Conservation (phyloP, 2,329 filamentous ascomycete species). For the Erysiphe pulchra region DNA sequence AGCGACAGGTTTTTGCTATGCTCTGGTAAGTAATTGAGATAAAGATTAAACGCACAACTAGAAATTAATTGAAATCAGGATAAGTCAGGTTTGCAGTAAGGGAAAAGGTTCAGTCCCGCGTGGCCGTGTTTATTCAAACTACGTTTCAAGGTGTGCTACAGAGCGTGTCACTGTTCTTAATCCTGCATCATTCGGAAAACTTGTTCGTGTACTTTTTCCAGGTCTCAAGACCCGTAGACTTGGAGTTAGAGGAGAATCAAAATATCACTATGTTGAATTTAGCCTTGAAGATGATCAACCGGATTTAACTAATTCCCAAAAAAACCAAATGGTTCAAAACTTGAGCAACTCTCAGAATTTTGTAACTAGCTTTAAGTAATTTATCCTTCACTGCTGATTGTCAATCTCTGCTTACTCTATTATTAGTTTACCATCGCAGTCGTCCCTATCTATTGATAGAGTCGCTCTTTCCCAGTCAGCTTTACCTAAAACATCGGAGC, state of each 20-base stretch:
- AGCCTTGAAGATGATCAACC: conserved; percentile 27
- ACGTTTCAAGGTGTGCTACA: conserved; percentile 75
- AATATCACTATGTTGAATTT: conserved; percentile 79
- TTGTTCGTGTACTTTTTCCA: conserved; percentile 87
- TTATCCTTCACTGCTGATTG: conserved; percentile 1
- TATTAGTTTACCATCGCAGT: conserved; percentile 9
- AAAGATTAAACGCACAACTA: neutral
- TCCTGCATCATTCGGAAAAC: conserved; percentile 89
- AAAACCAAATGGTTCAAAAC: conserved; percentile 21
- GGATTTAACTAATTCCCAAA: conserved; percentile 16
- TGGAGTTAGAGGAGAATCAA: conserved; percentile 86
- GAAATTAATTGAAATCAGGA: conserved; percentile 22
- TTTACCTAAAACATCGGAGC: conserved; percentile 13
- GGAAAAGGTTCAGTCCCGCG: conserved; percentile 72
- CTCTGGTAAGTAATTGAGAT: conserved; percentile 35
- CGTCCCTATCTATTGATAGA: conserved; percentile 13
- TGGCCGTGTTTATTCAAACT: conserved; percentile 84
- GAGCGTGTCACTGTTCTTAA: conserved; percentile 89
- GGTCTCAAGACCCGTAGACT: conserved; percentile 79
- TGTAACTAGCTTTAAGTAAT: conserved; percentile 25
- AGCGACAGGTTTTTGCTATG: conserved; percentile 72
- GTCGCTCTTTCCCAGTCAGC: conserved; percentile 18
- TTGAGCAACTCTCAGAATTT: conserved; percentile 22
- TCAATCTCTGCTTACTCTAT: conserved; percentile 4
- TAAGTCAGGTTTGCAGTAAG: conserved; percentile 44